Evolutionary conservation across 2,329 filamentous ascomycete species (phyloP), one percentile per base, ranked within the genome.

Genomic region (Aspergillus sergii): DNA sequence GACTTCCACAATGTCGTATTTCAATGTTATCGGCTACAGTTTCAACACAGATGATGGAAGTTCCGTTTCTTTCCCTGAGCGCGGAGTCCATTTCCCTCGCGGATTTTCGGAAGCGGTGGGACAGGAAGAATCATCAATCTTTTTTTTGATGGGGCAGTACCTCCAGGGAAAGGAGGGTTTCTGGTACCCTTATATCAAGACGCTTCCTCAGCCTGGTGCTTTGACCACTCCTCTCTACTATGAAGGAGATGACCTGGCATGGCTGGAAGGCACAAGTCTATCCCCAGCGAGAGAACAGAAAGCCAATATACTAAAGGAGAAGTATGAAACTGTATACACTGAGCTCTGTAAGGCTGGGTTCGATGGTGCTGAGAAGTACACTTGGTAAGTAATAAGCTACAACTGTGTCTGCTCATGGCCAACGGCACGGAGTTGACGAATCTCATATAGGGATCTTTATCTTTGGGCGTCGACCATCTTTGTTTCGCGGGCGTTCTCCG

Each of bases 61-160:
- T 28, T 28, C 60, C 11, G 61, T 63, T 2, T 61, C 67, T 4
- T 78, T 78, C 54, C 66, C 71, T 3, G 70, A 68, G 14, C 75
- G 79, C 54, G 76, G 70, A 1, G 65, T 79, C 16, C 62, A 68
- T 7, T 85, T 91, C 54, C 83, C 86, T 0, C 56, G 67, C 0
- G 71, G 72, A 1, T 87, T 91, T 67, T 75, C 90, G 54, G 69
- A 80, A 1, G 70, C 72, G 5, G 75, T 83, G 2, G 83, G 84
- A 1, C 83, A 87, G 0, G 85, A 91, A 67, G 86, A 91, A 61
- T 77, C 89, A 56, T 84, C 87, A 10, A 84, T 89, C 4, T 90
- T 92, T 76, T 89, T 91, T 66, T 81, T 93, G 7, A 83, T 91
- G 72, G 86, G 89, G 64, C 87, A 93, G 73, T 88, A 87, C 71